Evolutionary conservation across 805 yeast species (phyloP).

Genomic region (Candida vartiovaarae): DNA sequence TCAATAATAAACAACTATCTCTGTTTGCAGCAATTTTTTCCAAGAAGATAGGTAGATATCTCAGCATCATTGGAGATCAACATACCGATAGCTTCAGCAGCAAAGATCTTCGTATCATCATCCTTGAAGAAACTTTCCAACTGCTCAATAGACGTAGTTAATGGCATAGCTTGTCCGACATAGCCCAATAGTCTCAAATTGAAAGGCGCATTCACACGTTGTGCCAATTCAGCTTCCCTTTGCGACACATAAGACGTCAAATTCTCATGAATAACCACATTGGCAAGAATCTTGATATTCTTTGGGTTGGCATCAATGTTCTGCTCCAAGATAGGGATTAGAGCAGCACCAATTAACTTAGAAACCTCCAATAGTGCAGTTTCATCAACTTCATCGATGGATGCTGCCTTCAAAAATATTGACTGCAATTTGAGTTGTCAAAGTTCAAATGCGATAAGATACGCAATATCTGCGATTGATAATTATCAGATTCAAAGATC

Average conservation of each 20-base stretch:
- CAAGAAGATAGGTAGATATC: constrained; percentile 34
- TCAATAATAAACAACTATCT: constrained; percentile 22
- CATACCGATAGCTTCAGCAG: constrained; percentile 49
- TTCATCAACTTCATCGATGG: constrained; percentile 22
- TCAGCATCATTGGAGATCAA: constrained; percentile 34
- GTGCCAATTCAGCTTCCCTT: constrained; percentile 16
- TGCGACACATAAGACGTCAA: constrained; percentile 15
- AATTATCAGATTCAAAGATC: constrained; percentile 11
- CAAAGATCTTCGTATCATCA: constrained; percentile 35
- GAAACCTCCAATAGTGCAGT: constrained; percentile 20
- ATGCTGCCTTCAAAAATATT: constrained; percentile 18
- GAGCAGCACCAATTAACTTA: constrained; percentile 19
- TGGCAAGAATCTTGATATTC: constrained; percentile 20
- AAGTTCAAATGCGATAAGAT: constrained; percentile 17
- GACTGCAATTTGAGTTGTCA: constrained; percentile 12
- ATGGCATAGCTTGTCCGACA: constrained; percentile 31
- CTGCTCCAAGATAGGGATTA: constrained; percentile 21
- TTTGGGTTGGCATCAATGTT: constrained; percentile 10
- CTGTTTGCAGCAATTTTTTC: constrained; percentile 19
- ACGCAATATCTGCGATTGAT: constrained; percentile 19
- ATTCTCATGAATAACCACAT: constrained; percentile 19
- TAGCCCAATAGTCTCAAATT: constrained; percentile 42
- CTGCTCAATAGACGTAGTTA: constrained; percentile 30
- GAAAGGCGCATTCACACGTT: constrained; percentile 24
- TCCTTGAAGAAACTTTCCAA: constrained; percentile 29